Base-by-base conservation (phyloP, 1,284 basidiomycete species). In the Tilletiaria anomala region DNA sequence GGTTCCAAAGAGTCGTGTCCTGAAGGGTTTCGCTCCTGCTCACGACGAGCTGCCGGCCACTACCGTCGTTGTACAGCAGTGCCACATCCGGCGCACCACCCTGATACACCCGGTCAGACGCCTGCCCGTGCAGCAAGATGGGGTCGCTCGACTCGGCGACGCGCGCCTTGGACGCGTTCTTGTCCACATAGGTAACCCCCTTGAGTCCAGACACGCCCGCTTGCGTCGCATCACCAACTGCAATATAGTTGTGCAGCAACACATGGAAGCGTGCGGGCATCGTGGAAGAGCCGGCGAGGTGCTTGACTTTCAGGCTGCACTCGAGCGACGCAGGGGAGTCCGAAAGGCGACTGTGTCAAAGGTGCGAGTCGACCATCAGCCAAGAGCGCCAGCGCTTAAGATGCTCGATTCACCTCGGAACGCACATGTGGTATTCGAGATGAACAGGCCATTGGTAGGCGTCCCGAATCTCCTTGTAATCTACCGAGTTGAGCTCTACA, bases 1-100 rank as follows among this genome's bases (percentile, higher is more conserved):
- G 68, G 47, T 70, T 70, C 69, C 69, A 70, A 6, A 69, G 38
- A 17, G 58, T 57, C 11, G 47, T 54, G n/a, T 60, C 43, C 20
- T 51, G 50, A 14, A 61, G 35, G 31, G 48, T 47, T 2, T 45
- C 35, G 16, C 45, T 49, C 6, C 57, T 46, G 19, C 45, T 47
- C 20, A 62, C 36, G 19, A 48, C 42, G 18, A 59, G 22, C 37
- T 42, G 35, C 46, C 53, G 6, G 44, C 40, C 33, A 24, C 18
- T 18, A n/a, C 36, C 32, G 15, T 24, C 33, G 23, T 35, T 35
- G 34, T 43, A 37, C 17, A 22, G 37, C 17, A 43, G 29, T 14
- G 32, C 37, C 19, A 43, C 22, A 10, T 43, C 29, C 19, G 21
- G 11, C 14, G 41, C 16, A 6, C 18, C 29, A 21, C 35, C 35